Evolutionary conservation across 202 grass and related monocot species (phyloP).

Genomic region (Saccharum hybrid): DNA sequence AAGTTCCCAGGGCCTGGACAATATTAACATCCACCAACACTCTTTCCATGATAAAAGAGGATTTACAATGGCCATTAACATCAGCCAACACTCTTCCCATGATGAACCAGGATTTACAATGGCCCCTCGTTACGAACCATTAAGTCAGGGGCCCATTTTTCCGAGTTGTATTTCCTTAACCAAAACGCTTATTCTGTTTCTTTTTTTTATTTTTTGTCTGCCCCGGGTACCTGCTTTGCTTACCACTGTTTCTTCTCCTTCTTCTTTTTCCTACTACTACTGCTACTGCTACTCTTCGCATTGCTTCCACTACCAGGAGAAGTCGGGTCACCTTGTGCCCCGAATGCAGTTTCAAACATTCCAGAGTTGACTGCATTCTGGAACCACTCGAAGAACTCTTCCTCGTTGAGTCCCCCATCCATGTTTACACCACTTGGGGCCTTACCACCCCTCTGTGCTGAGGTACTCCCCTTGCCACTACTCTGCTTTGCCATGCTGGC

Average conservation of each 20-base stretch:
- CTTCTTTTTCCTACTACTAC: constrained; percentile 67
- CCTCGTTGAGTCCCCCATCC: constrained; percentile 71
- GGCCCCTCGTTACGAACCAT: not conserved
- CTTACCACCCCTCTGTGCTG: constrained; percentile 50
- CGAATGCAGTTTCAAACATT: constrained; percentile 60
- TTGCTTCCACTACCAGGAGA: constrained; percentile 53
- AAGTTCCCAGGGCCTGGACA: not conserved
- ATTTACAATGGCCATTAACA: constrained; percentile 8
- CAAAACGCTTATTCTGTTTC: constrained; percentile 38
- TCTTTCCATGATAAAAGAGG: not conserved
- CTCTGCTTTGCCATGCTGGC: constrained; percentile 73
- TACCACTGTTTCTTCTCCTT: constrained; percentile 90
- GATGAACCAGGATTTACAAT: constrained; percentile 2
- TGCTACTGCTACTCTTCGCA: constrained; percentile 48
- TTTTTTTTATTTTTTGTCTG: not conserved
- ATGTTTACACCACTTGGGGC: constrained; percentile 44
- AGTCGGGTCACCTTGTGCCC: constrained; percentile 50
- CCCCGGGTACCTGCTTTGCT: constrained; percentile 8
- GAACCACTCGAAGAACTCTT: constrained; percentile 95
- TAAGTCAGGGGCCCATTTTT: not conserved
- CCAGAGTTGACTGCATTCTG: constrained; percentile 87
- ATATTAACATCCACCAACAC: not conserved
- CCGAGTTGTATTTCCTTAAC: not conserved
- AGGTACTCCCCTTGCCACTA: constrained; percentile 65
- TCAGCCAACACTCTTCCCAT: not conserved